Evolutionary conservation across 192 early-diverging fungal genomes (phyloP), one percentile per base, ranked within the genome.

Genomic region (Lobosporangium transversale): DNA sequence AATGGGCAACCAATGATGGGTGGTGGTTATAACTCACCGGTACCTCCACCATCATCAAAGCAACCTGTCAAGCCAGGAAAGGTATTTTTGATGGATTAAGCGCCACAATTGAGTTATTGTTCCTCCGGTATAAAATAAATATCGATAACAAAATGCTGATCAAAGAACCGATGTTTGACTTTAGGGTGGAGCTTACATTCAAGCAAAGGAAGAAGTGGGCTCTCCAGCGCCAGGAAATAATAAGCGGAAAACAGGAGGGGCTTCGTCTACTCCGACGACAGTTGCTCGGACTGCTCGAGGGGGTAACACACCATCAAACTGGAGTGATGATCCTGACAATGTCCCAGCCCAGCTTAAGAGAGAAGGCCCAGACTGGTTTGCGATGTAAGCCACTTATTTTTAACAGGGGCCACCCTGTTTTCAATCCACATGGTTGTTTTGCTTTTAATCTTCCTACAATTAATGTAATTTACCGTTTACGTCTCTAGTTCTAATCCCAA

Each of bases 361-460:
- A 42, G 93, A 95, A 78, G 92, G 93, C 43, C 53, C 78, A 0
- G 95, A 97, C 83, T 97, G 94, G 94, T 89, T 92, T 81, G 94
- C 92, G 26, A 86, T 97, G 86, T 88, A 83, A 62, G 83, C 74
- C 26, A 20, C 20, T 23, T n/a, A n/a, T n/a, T n/a, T n/a, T n/a
- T n/a, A n/a, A n/a, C n/a, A n/a, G n/a, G n/a, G n/a, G n/a, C n/a
- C n/a, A n/a, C n/a, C n/a, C n/a, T n/a, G n/a, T n/a, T n/a, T n/a
- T n/a, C n/a, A n/a, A n/a, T n/a, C n/a, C n/a, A n/a, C n/a, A n/a
- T n/a, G n/a, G n/a, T n/a, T n/a, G n/a, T n/a, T n/a, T n/a, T n/a
- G n/a, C n/a, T n/a, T n/a, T n/a, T n/a, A n/a, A n/a, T n/a, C n/a
- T n/a, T n/a, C n/a, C n/a, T n/a, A n/a, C n/a, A n/a, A n/a, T n/a